Evolutionary conservation across 2,329 filamentous ascomycete genomes (phyloP).

Genomic region (Exophiala aquamarina): DNA sequence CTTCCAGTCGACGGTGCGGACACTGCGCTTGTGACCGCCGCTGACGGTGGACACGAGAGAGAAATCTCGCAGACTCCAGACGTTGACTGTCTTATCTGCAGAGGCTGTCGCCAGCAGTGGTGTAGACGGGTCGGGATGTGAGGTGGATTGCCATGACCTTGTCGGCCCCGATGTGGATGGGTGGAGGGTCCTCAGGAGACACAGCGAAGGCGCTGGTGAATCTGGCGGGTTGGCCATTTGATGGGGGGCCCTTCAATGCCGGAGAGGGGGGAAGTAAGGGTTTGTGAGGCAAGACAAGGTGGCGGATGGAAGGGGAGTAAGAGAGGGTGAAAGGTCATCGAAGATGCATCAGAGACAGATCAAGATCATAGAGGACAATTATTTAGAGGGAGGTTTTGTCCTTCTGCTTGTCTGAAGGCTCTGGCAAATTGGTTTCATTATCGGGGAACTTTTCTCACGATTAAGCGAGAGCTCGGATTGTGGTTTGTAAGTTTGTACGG

Average conservation of each 20-base stretch:
- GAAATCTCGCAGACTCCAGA: conserved; percentile 84
- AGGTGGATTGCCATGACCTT: conserved; percentile 81
- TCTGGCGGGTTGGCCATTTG: conserved; percentile 6
- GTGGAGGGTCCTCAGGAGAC: conserved; percentile 19
- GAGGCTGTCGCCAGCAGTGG: conserved; percentile 88
- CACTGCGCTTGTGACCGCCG: conserved; percentile 85
- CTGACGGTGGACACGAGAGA: conserved; percentile 75
- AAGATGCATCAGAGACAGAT: no score
- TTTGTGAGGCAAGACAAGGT: no score
- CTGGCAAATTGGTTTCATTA: no score
- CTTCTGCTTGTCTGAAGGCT: no score
- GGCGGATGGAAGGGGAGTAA: no score
- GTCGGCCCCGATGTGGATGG: conserved; percentile 24
- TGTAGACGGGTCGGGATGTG: conserved; percentile 70
- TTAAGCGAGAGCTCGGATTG: neutral
- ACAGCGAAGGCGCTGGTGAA: conserved; percentile 10
- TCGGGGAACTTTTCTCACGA: neutral
- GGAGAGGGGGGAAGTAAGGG: no score
- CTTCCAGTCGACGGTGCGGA: conserved; percentile 87
- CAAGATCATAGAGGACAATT: no score
- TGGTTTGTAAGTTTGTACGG: neutral
- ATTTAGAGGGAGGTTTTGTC: no score
- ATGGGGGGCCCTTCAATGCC: neutral
- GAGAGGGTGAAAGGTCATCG: no score
- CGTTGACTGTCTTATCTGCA: conserved; percentile 78